Conservation (phyloP, 1,284 basidiomycete genomes). For the Trametes sp. region DNA sequence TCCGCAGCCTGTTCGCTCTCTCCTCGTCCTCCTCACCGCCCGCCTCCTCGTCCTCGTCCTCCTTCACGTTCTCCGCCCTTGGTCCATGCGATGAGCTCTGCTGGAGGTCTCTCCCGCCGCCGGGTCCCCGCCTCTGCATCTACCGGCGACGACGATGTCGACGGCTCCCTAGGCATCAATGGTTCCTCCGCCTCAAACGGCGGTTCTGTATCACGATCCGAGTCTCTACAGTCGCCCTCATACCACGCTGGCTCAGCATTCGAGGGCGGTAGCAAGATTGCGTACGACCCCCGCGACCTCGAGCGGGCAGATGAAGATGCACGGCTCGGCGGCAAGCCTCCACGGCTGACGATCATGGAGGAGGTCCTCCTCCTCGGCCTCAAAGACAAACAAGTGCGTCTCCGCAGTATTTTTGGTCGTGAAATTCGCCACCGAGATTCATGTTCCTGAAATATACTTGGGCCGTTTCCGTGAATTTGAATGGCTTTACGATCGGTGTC, state of each 20-base stretch:
- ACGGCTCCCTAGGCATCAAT: conserved; percentile 40
- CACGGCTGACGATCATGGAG: conserved; percentile 94
- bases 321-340: conserved; percentile 75
- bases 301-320: conserved; percentile 78
- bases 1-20: conserved; percentile 21
- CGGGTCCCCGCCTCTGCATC: conserved; percentile 54
- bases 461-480: background rate
- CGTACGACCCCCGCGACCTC: conserved; percentile 94
- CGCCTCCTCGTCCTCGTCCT: background rate
- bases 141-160: conserved; percentile 43
- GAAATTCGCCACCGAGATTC: background rate
- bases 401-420: background rate
- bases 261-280: conserved; percentile 85
- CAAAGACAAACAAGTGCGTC: conserved; percentile 86
- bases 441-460: background rate
- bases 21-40: conserved; percentile 1
- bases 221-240: conserved; percentile 31
- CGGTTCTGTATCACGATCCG: conserved; percentile 41
- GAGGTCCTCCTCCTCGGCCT: conserved; percentile 93
- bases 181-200: conserved; percentile 43
- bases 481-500: background rate
- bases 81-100: conserved; percentile 46
- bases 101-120: conserved; percentile 59
- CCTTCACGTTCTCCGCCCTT: background rate
- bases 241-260: conserved; percentile 81